Conservation (phyloP, 2,329 filamentous ascomycete species). For the Talaromyces funiculosus region DNA sequence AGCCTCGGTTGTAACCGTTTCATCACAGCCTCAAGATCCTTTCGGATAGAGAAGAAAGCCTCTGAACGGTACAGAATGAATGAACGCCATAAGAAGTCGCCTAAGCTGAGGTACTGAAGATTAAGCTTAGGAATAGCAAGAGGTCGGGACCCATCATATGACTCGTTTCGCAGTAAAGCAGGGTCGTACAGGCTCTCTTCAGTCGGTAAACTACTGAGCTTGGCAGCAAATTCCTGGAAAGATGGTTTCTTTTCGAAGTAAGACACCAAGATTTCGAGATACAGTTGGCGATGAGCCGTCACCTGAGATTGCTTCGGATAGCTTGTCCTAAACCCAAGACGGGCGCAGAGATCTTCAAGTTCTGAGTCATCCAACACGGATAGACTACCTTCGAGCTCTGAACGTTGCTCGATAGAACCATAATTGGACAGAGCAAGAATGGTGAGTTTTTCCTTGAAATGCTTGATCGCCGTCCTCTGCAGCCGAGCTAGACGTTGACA, state of each 20-base stretch:
- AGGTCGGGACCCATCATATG: slow-evolving; percentile 79
- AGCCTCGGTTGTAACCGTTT: slow-evolving; percentile 69
- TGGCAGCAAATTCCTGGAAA: slow-evolving; percentile 72
- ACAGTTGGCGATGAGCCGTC: slow-evolving; percentile 50
- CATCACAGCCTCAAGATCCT: slow-evolving; percentile 78
- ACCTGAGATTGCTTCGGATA: slow-evolving; percentile 71
- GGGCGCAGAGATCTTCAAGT: slow-evolving; percentile 59
- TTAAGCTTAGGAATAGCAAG: slow-evolving; percentile 92
- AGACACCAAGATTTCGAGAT: slow-evolving; percentile 64
- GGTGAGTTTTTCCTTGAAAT: slow-evolving; percentile 86
- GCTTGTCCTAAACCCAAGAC: slow-evolving; percentile 71
- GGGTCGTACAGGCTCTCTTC: slow-evolving; percentile 74
- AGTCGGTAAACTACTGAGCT: slow-evolving; percentile 74
- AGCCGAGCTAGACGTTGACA: slow-evolving; percentile 70
- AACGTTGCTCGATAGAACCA: slow-evolving; percentile 72
- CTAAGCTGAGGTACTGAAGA: slow-evolving; percentile 87
- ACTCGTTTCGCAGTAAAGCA: slow-evolving; percentile 72
- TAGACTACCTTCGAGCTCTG: slow-evolving; percentile 72
- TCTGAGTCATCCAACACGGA: slow-evolving; percentile 69
- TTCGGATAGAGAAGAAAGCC: slow-evolving; percentile 87
- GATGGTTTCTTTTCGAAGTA: slow-evolving; percentile 71
- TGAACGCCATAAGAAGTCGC: slow-evolving; percentile 95
- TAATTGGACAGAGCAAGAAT: slow-evolving; percentile 90
- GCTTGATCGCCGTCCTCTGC: slow-evolving; percentile 69
- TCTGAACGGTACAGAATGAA: slow-evolving; percentile 85